Evolutionary conservation across 2,329 filamentous ascomycete species (phyloP), one percentile per base, ranked within the genome.

Genomic region (Kalmusia sp.): DNA sequence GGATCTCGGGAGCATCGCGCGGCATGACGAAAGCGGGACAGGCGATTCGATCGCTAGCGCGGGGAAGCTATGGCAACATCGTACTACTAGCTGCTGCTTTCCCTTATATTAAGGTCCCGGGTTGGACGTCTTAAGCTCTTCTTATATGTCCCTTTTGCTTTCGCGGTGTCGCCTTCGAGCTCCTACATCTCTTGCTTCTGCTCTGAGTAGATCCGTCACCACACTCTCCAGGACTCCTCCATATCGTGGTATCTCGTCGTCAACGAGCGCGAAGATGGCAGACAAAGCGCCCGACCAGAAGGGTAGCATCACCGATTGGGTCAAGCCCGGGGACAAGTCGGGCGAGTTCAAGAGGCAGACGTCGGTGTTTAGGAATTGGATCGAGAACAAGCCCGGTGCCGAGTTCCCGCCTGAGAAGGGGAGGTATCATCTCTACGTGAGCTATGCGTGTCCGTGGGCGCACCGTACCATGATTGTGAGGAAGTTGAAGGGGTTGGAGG

Each of bases 381-480:
- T 96, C 74, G 91, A 89, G 27, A 84, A 82, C 58, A 85, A 91
- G 63, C 76, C 85, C 1, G 87, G 84, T 35, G 88, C 91, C 4
- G 78, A 87, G 73, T 97, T 92, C 64, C 90, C 92, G 4, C 84
- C 92, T 1, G 93, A 98, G 77, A 91, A 91, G 77, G 91, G 84
- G 48, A 84, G 95, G 51, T 99, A 99, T 74, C 95, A 99, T 77
- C 86, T 99, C 65, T 99, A 93, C 72, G 89, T 96, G 62, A 93
- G 89, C 67, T 96, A 96, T 76, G 93, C 93, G 6, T 97, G 93
- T 76, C 93, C 93, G 3, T 97, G 93, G 93, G 93, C 93, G 4
- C 91, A 92, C 69, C 88, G 95, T 37, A 89, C 92, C 0, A 81
- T 98, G 61, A 96, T 98, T 63, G 89, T 90, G 2, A 85, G 93